phyloP scores from a whole-genome alignment of 2,329 filamentous ascomycete species.

The Arthrobotrys entomopaga region DNA sequence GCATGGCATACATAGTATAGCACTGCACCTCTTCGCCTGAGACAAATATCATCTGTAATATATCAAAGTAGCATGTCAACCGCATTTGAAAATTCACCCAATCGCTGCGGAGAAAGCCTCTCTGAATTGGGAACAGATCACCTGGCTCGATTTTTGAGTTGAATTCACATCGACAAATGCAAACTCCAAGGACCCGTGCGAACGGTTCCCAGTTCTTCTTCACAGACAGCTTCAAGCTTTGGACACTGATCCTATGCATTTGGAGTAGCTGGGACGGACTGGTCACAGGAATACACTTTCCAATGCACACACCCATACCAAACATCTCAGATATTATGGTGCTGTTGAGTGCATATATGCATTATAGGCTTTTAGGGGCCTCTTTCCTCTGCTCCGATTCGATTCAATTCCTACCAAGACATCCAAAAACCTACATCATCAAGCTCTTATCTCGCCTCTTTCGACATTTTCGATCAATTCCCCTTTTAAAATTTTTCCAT shows the following conservation, averaged over 20 bases:
- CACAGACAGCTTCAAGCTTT: no score
- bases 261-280: background rate
- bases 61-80: background rate
- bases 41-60: background rate
- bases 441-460: conserved; percentile 32
- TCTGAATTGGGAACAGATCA: conserved; percentile 53
- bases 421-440: conserved; percentile 30
- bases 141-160: conserved; percentile 36
- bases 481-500: background rate
- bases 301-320: background rate
- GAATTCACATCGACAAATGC: background rate
- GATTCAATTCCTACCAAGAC: no score
- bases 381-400: background rate
- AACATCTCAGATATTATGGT: no score
- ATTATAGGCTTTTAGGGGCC: background rate
- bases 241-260: no score
- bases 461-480: conserved; percentile 2
- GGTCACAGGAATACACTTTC: conserved; percentile 16
- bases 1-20: background rate
- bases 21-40: conserved; percentile 1
- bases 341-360: conserved; percentile 13
- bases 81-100: background rate
- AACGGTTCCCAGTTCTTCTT: conserved; percentile 14
- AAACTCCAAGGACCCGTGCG: conserved; percentile 22
- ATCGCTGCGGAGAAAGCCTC: conserved; percentile 19